Evolutionary conservation across 108 stramenopile genomes (phyloP).

Genomic region (Cylindrotheca fusiformis): DNA sequence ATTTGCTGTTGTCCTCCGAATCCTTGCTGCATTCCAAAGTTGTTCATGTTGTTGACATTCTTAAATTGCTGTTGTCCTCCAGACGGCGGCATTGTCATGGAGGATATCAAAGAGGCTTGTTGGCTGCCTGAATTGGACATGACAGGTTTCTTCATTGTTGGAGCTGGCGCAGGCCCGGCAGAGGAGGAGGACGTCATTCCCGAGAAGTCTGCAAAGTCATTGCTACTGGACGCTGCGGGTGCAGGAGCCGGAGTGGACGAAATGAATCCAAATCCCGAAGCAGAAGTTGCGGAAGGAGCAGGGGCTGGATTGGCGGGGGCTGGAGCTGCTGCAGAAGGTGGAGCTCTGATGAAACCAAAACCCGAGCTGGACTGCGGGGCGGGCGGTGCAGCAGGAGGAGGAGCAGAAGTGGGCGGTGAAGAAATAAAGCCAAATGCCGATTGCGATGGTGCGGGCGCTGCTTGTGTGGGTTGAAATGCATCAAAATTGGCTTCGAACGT

Average conservation of each 20-base stretch:
- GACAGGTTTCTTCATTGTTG: constrained; percentile 35
- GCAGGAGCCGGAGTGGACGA: constrained; percentile 17
- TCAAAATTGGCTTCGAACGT: constrained; percentile 27
- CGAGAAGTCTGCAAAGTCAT: constrained; percentile 12
- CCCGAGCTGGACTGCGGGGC: neutral
- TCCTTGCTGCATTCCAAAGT: neutral
- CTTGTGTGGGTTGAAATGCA: constrained; percentile 5
- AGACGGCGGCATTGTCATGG: constrained; percentile 23
- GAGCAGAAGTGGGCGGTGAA: constrained; percentile 1
- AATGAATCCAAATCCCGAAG: constrained; percentile 11
- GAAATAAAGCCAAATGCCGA: constrained; percentile 25
- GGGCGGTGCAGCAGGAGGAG: neutral
- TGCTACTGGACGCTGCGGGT: constrained; percentile 8
- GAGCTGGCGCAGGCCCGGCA: constrained; percentile 4
- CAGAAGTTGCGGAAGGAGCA: constrained; percentile 4
- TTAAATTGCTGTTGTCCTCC: neutral
- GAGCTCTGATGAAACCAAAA: constrained; percentile 1
- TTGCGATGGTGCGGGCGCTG: constrained; percentile 6
- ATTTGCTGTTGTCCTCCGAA: neutral
- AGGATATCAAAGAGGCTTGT: constrained; percentile 18
- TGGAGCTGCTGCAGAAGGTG: constrained; percentile 6
- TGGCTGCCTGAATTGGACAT: constrained; percentile 24
- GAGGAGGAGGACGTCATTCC: constrained; percentile 11
- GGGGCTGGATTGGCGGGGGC: constrained; percentile 3
- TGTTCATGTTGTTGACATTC: neutral